phyloP scores from a whole-genome alignment of 2,329 filamentous ascomycete genomes.

The Fusarium verrucosum region DNA sequence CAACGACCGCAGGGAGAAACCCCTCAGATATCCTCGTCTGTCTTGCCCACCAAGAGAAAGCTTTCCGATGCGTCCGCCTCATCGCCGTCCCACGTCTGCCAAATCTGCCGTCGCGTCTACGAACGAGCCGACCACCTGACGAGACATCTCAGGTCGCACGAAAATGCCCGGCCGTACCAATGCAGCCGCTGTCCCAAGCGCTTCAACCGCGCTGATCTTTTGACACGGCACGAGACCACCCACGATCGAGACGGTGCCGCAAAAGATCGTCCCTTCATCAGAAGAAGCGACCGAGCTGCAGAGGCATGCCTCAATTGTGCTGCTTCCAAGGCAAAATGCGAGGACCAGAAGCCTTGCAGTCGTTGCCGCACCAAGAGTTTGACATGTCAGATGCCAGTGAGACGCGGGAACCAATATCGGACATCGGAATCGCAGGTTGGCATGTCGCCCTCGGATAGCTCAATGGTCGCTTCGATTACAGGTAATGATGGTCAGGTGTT shows the following conservation, averaged over 20 bases:
- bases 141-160: constrained; percentile 42
- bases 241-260: constrained; percentile 42
- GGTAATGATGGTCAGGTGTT: constrained; percentile 33
- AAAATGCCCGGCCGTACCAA: constrained; percentile 43
- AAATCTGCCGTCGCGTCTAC: constrained; percentile 43
- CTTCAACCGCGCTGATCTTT: constrained; percentile 42
- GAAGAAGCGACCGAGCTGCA: constrained; percentile 40
- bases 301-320: constrained; percentile 44
- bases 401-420: constrained; percentile 40
- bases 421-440: constrained; percentile 40
- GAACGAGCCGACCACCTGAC: constrained; percentile 43
- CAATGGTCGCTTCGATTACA: constrained; percentile 31
- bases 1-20: constrained; percentile 21
- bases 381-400: constrained; percentile 41
- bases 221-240: constrained; percentile 43
- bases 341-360: constrained; percentile 42
- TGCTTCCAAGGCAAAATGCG: constrained; percentile 43
- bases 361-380: constrained; percentile 43
- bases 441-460: constrained; percentile 39
- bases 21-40: constrained; percentile 22
- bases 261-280: constrained; percentile 42
- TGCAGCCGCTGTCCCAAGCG: constrained; percentile 43
- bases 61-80: constrained; percentile 40
- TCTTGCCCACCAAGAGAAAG: constrained; percentile 38
- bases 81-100: constrained; percentile 43